Base-by-base conservation (phyloP, 78 protist species). In the Mantamonas sphyraenae region DNA sequence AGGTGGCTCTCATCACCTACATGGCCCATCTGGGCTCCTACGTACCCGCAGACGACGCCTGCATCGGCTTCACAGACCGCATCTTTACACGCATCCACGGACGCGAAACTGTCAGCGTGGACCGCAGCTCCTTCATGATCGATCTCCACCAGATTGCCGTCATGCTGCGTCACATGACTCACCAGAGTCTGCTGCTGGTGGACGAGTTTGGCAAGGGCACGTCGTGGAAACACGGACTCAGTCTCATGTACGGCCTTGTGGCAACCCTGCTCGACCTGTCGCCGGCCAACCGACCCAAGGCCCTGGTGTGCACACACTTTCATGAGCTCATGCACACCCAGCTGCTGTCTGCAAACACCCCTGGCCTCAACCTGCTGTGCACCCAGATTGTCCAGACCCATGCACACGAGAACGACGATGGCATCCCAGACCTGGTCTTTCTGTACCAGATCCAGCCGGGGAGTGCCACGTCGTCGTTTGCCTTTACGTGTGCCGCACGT, bases 121-220 rank as follows among this genome's bases (percentile, higher is more conserved):
- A 9, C 16, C 14, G 4, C 17, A 0, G 1, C 4, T 14, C 79
- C n/a, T 73, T 37, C 56, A 30, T 64, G 70, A 1, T 64, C 45
- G 88, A 83, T 60, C 66, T 80, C 31, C 22, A 1, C 14, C 84
- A 84, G 42, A 39, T 80, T 16, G 0, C 43, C 1, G 5, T 2
- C 28, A 71, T 79, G 87, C 12, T 83, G 16, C 1, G 17, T 16
- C 31, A 31, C 33, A 0, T 43, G 3, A 81, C 89, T 0, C 4
- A 14, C n/a, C 39, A 45, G 12, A 40, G 79, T 0, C 63, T 83
- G 31, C 60, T 79, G 22, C 7, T 83, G 22, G 0, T 83, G 2
- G 88, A 83, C 31, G 88, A 83, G 74, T 83, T 83, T 59, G 88
- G 88, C 24, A 83, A 83, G 33, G 88, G 86, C 31, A 81, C 87